phyloP scores from a whole-genome alignment of 2,329 filamentous ascomycete genomes.

The Trichophyton mentagrophytes region DNA sequence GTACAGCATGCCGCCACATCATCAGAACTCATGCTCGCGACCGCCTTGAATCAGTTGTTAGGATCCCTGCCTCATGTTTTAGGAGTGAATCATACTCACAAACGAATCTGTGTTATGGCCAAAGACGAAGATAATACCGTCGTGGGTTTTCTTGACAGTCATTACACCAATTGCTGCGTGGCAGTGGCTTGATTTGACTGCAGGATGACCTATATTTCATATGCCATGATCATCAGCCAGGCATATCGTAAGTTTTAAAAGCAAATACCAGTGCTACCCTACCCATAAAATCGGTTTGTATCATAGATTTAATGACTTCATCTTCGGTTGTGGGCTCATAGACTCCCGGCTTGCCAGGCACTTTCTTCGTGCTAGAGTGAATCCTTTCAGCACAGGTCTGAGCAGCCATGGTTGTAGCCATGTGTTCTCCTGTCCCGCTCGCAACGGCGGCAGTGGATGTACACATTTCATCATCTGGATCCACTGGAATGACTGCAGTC shows the following conservation, averaged over 20 bases:
- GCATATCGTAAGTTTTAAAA: neutral
- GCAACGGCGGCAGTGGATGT: slow-evolving; percentile 71
- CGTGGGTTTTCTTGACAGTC: slow-evolving; percentile 68
- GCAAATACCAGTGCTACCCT: slow-evolving; percentile 11
- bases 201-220: slow-evolving; percentile 49
- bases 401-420: slow-evolving; percentile 89
- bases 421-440: slow-evolving; percentile 93
- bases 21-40: slow-evolving; percentile 75
- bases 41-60: slow-evolving; percentile 38
- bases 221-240: neutral
- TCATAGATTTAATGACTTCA: slow-evolving; percentile 62
- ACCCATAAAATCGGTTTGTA: slow-evolving; percentile 83
- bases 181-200: slow-evolving; percentile 66
- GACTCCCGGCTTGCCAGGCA: slow-evolving; percentile 40
- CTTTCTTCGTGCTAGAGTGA: slow-evolving; percentile 54
- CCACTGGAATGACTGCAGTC: slow-evolving; percentile 70
- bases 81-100: slow-evolving; percentile 27
- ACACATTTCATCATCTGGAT: slow-evolving; percentile 55
- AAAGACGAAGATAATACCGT: slow-evolving; percentile 76
- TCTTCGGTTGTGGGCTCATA: slow-evolving; percentile 63
- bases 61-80: neutral
- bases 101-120: slow-evolving; percentile 90
- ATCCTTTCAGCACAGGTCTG: slow-evolving; percentile 74
- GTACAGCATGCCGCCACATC: slow-evolving; percentile 65
- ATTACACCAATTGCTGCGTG: slow-evolving; percentile 84